Evolutionary conservation across 257 asterid species (phyloP).

Genomic region (Salvia rosmarinus): DNA sequence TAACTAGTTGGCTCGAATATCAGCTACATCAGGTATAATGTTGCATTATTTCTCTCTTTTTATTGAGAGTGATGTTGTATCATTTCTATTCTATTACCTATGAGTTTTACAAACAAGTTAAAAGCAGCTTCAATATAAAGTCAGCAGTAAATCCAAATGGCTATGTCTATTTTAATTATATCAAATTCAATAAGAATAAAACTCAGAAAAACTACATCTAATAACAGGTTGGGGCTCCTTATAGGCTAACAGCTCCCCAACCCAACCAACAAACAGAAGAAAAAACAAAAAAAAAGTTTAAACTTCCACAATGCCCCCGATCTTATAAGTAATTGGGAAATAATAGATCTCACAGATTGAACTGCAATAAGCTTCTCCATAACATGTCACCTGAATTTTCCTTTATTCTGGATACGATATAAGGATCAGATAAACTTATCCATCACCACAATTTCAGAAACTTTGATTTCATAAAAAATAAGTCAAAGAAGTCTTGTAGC

Average conservation of each 20-base stretch:
- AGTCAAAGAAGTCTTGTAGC: neutral
- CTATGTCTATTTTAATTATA: too few species aligned
- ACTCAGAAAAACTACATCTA: neutral
- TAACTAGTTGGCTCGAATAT: neutral
- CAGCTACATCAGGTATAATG: neutral
- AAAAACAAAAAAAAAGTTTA: too few species aligned
- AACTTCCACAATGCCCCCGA: neutral
- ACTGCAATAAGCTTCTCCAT: slow-evolving; percentile 1
- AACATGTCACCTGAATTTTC: neutral
- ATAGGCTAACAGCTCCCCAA: neutral
- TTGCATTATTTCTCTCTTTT: neutral
- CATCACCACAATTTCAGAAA: slow-evolving; percentile 4
- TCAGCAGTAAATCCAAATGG: neutral
- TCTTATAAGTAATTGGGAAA: too few species aligned
- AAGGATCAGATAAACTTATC: neutral
- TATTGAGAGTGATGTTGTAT: too few species aligned
- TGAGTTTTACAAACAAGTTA: neutral
- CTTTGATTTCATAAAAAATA: neutral
- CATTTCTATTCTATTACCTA: neutral
- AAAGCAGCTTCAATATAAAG: neutral
- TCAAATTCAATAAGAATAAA: neutral
- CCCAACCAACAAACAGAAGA: too few species aligned
- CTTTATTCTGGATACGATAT: neutral
- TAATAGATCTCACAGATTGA: too few species aligned
- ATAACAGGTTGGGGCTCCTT: too few species aligned